Evolutionary conservation across 352 stramenopile species (phyloP).

Genomic region (Pythium phragmitis): DNA sequence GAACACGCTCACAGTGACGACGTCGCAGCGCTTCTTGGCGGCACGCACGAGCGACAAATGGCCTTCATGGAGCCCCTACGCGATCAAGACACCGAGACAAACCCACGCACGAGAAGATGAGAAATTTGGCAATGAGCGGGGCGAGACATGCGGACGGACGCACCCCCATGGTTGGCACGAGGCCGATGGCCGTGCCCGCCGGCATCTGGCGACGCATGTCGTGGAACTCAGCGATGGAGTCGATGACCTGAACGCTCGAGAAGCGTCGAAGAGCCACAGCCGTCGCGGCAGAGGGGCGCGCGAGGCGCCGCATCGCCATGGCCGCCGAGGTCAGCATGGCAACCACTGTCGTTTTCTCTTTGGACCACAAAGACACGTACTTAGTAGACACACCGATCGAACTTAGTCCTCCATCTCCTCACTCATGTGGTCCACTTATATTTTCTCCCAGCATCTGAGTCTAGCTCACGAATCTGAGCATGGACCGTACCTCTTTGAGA

Average conservation of each 20-base stretch:
- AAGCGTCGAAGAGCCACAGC: constrained; percentile 3
- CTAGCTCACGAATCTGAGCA: background rate
- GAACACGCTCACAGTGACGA: constrained; percentile 96
- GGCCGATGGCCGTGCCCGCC: constrained; percentile 80
- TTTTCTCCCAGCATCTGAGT: background rate
- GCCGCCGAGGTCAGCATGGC: background rate
- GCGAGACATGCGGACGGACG: constrained; percentile 5
- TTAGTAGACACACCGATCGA: background rate
- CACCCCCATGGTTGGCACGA: constrained; percentile 99
- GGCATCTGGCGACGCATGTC: constrained; percentile 48
- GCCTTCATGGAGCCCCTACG: constrained; percentile 94
- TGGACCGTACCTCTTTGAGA: constrained; percentile 14
- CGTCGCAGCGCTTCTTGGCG: constrained; percentile 90
- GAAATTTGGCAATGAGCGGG: background rate
- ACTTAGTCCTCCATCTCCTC: background rate
- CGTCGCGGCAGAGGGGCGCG: background rate
- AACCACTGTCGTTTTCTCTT: background rate
- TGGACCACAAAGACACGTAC: background rate
- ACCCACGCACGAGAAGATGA: constrained; percentile 36
- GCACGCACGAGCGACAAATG: constrained; percentile 90
- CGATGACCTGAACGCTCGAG: constrained; percentile 48
- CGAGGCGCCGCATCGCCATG: constrained; percentile 2
- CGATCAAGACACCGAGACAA: background rate
- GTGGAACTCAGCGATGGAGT: constrained; percentile 57
- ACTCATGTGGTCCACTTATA: background rate